A percentile compares a stretch with the other conserved stretches of the same genome.
Evolutionary conservation across 2,329 filamentous ascomycete genomes (phyloP).

Genomic region (Corinectria fuckeliana): DNA sequence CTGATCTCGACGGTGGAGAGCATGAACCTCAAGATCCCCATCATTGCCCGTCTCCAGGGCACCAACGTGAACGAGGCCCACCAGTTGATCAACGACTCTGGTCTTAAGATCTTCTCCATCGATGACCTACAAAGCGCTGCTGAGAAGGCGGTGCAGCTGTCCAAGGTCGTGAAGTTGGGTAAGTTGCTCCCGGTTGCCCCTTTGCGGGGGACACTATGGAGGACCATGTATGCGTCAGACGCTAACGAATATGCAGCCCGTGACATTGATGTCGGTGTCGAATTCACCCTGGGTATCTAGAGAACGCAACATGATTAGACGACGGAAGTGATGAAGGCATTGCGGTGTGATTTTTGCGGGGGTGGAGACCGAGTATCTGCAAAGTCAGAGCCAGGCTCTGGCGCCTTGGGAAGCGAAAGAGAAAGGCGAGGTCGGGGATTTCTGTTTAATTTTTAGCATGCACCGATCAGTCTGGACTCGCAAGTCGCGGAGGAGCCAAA

Average conservation of each 20-base stretch:
- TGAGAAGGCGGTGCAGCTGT: conserved; percentile 98
- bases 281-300: conserved; percentile 95
- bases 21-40: conserved; percentile 95
- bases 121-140: conserved; percentile 97
- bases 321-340: conserved; percentile 24
- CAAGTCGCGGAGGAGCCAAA: conserved; percentile 29
- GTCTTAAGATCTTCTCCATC: conserved; percentile 99
- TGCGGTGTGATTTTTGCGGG: conserved; percentile 40
- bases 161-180: conserved; percentile 99
- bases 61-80: conserved; percentile 98
- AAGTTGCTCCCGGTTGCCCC: conserved; percentile 48
- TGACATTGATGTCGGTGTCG: conserved; percentile 96
- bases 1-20: conserved; percentile 93
- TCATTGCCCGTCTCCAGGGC: conserved; percentile 95
- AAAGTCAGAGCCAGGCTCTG: conserved; percentile 23
- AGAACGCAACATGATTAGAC: conserved; percentile 26
- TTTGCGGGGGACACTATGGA: not conserved
- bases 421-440: conserved; percentile 27
- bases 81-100: conserved; percentile 92
- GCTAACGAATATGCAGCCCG: conserved; percentile 64
- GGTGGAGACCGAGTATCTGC: conserved; percentile 27
- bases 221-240: not conserved
- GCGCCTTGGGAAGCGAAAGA: conserved; percentile 10
- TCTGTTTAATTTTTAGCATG: conserved; percentile 41
- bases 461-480: conserved; percentile 33